Base-by-base conservation (phyloP, 192 early-diverging fungal genomes). In the Lunasporangiospora selenospora region DNA sequence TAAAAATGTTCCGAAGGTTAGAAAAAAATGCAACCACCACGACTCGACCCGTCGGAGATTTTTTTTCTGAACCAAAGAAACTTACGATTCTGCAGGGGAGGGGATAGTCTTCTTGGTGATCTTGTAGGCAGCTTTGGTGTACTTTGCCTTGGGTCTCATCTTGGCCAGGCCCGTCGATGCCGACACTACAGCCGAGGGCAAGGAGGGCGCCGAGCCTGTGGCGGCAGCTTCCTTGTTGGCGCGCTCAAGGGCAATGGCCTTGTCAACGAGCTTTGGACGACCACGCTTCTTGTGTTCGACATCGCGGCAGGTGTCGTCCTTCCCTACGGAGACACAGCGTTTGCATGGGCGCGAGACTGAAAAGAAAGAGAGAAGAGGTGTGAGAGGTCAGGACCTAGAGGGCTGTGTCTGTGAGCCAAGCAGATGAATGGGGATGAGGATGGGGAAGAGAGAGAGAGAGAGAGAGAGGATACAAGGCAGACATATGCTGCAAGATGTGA, bases 221-320 rank as follows among this genome's bases (percentile, higher is more conserved):
- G 46, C 44, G 39, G 58, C 31, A 15, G 63, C 36, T 34, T 39
- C 41, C 58, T 69, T 56, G n/a, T 64, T 63, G 23, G 41, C 50
- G 30, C 62, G 47, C 21, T 70, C 65, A 36, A 76, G 47, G 42
- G 69, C 34, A 21, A 62, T 42, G 75, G 79, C 44, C 57, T 83
- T 88, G 58, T 90, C 87, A 56, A 87, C 80, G 43, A 89, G 73
- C 54, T 89, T 90, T 41, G 94, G 94, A 9, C 94, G 80, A 31
- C 94, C 94, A 53, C 94, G 81, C 55, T 90, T 91, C 69, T 95
- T 95, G 77, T 93, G 92, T 78, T 90, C 86, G 34, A 93, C 89
- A 70, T 95, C 94, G n/a, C 87, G 79, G 63, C 94, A 95, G 13
- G 89, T 86, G 61, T 91, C 91, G 30, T 82, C 80, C 71, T 88